Percentiles rank a stretch among this genome's conserved stretches.
These are phyloP conservation scores for Jatropha curcas DNA, from an alignment of 345 rosid species.

Conservation along the genomic window DNA sequence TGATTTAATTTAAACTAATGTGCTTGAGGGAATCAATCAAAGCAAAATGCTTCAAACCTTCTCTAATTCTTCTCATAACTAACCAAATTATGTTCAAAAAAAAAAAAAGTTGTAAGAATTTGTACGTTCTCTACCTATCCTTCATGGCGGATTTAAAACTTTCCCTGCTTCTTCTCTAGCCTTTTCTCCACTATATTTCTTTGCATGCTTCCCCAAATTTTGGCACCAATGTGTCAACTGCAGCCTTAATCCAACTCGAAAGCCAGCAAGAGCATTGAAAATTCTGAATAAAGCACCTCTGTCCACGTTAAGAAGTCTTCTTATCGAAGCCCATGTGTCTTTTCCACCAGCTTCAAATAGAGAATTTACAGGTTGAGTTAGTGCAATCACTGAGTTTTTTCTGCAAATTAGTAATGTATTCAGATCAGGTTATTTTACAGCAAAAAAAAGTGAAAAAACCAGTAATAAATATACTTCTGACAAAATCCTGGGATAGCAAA, in stretches of 20 bases:
- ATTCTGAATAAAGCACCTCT: constrained; percentile 48
- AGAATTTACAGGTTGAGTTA: constrained; percentile 53
- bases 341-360: constrained; percentile 57
- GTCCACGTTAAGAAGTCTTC: constrained; percentile 64
- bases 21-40: no score
- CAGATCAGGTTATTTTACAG: constrained; percentile 10
- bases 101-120: no score
- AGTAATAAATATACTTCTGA: constrained; percentile 2
- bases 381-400: constrained; percentile 50
- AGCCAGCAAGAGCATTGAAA: constrained; percentile 46
- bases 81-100: no score
- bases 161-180: constrained; percentile 76
- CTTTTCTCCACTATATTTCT: constrained; percentile 62
- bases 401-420: constrained; percentile 39
- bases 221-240: constrained; percentile 47
- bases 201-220: constrained; percentile 49
- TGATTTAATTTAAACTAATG: no score
- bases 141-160: constrained; percentile 70
- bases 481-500: constrained; percentile 1
- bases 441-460: background rate
- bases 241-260: constrained; percentile 57
- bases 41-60: no score
- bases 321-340: constrained; percentile 67
- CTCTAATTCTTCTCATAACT: no score
- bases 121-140: constrained; percentile 49